phyloP scores from a whole-genome alignment of 805 yeast species.

The Debaryomyces prosopidis region DNA sequence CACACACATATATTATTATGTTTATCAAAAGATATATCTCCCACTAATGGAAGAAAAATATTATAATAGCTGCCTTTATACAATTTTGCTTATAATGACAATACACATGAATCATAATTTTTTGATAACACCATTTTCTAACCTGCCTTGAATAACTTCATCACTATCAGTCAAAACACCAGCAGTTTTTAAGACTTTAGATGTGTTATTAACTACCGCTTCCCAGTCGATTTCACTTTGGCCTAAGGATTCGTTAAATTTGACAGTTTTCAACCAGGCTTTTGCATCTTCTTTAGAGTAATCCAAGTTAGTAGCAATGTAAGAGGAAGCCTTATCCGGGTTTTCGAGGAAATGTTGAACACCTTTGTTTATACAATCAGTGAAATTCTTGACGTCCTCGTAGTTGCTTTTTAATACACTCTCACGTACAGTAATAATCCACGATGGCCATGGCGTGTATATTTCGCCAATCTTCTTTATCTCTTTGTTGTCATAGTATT shows the following conservation, averaged over 20 bases:
- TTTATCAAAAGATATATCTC: too few species aligned
- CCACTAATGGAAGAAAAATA: too few species aligned
- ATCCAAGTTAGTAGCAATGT: slow-evolving; percentile 68
- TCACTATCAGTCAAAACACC: slow-evolving; percentile 50
- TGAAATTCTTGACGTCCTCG: slow-evolving; percentile 35
- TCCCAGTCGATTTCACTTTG: slow-evolving; percentile 45
- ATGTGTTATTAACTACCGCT: slow-evolving; percentile 54
- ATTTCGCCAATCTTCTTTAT: slow-evolving; percentile 84
- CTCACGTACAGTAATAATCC: slow-evolving; percentile 69
- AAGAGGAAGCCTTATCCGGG: slow-evolving; percentile 63
- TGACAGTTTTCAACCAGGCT: slow-evolving; percentile 80
- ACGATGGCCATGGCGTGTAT: slow-evolving; percentile 95
- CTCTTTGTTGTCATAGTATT: slow-evolving; percentile 77
- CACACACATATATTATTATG: too few species aligned
- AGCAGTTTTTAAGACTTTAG: slow-evolving; percentile 58
- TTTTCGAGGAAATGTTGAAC: slow-evolving; percentile 61
- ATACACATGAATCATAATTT: slow-evolving; percentile 2
- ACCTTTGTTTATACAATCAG: slow-evolving; percentile 63
- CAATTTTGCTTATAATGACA: too few species aligned
- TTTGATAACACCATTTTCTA: slow-evolving; percentile 20
- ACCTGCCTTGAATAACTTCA: slow-evolving; percentile 24
- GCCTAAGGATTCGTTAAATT: slow-evolving; percentile 51
- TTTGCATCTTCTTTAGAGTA: slow-evolving; percentile 75
- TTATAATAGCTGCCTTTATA: too few species aligned
- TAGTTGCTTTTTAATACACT: slow-evolving; percentile 32